Conservation (phyloP, 2,329 filamentous ascomycete genomes). For the Botrytis deweyae region DNA sequence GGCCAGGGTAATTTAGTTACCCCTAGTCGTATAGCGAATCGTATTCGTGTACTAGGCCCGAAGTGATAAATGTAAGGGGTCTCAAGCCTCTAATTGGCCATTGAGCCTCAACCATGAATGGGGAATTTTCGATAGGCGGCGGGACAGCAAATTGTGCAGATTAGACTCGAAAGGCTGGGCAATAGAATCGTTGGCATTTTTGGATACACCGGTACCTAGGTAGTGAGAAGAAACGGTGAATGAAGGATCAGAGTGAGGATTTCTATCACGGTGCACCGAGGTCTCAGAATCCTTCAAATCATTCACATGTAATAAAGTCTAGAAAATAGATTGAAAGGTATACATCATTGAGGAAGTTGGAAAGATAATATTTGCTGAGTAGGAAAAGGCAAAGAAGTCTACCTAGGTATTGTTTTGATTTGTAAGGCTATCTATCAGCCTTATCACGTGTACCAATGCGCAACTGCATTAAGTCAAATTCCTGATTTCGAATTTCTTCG, state of each 20-base stretch:
- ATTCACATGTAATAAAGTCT: neutral
- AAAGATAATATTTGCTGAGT: neutral
- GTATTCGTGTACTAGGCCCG: constrained; percentile 20
- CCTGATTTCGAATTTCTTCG: constrained; percentile 8
- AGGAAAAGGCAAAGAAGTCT: neutral
- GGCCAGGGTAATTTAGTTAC: constrained; percentile 1
- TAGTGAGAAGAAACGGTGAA: constrained; percentile 8
- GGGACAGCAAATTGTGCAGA: constrained; percentile 17
- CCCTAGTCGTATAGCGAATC: constrained; percentile 7
- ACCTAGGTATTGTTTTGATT: neutral
- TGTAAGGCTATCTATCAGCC: neutral
- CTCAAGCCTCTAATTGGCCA: neutral
- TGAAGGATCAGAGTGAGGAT: neutral
- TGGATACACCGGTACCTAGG: neutral
- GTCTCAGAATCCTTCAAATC: neutral
- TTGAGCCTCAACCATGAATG: neutral
- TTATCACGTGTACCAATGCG: neutral
- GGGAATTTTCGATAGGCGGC: constrained; percentile 13
- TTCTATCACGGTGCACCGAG: no score
- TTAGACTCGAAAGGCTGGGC: constrained; percentile 9
- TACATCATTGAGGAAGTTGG: neutral
- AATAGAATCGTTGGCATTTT: constrained; percentile 2
- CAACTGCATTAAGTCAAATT: neutral
- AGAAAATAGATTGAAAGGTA: neutral
- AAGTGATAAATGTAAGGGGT: neutral